Evolutionary conservation across 352 stramenopile genomes (phyloP), one percentile per base, ranked within the genome.

Genomic region (Thalassiosira mediterranea): DNA sequence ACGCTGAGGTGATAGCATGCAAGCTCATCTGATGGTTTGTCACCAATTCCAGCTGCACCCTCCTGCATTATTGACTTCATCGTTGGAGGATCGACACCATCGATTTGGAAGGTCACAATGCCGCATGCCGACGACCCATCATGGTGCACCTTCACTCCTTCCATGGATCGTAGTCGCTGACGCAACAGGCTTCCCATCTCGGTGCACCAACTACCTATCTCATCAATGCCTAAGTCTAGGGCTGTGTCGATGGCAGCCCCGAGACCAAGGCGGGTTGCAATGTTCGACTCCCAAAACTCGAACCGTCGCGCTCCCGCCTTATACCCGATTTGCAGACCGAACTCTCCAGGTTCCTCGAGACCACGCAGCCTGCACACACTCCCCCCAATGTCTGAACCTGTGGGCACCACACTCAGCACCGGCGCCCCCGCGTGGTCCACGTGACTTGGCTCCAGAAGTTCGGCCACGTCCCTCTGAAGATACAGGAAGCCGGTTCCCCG

Each of bases 401-500:
- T 17, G 59, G 2, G 19, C 28, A 63, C 40, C 25, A 85, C 57
- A 25, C n/a, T 19, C 25, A 51, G 19, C 3, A 88, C 60, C 1
- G 78, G 81, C 17, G 77, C 69, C 34, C 72, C 69, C 25, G 69
- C 76, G 60, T 91, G 88, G 64, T 93, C 88, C 8, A 92, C 61
- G 51, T 90, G 79, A 57, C 66, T 80, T 5, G 88, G 86, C 58
- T 77, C 60, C 21, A 81, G 47, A 31, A 61, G 13, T 58, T 75
- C 66, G 25, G 32, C 40, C 23, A 81, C 63, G 4, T 59, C 46
- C 46, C 47, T 44, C 13, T 66, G 51, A 42, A 91, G 49, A 54
- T 87, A 94, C 2, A 94, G 61, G 72, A 94, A 93, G 15, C 88
- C 88, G 10, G 83, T 92, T 13, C 88, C 88, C 25, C 88, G 64